Base-by-base conservation (phyloP, 169 alveolate species). In the Plasmodium malariae region DNA sequence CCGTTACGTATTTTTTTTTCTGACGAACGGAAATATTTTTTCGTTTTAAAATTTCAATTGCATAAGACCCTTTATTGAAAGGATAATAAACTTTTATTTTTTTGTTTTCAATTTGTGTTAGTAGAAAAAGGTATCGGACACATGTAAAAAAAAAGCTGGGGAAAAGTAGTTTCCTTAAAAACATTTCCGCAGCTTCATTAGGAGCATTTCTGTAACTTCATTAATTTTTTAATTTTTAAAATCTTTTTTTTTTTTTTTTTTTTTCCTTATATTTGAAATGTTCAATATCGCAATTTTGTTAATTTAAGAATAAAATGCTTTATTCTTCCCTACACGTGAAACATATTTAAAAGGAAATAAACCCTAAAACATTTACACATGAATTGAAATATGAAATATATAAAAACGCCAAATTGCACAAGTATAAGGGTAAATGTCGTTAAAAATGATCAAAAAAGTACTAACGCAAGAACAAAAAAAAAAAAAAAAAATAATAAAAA, bases 91-190 rank as follows among this genome's bases (percentile, higher is more conserved):
- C 60, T 65, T 62, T 49, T 43, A 28, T 4, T 51, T 80, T 34
- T 30, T 24, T 65, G 17, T 30, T 65, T 80, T 80, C 80, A 69
- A 36, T 65, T 32, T 36, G 32, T 65, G 48, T 48, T 80, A 80
- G 28, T 37, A 65, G 24, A n/a, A n/a, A n/a, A 55, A 69, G 17
- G 55, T 51, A 69, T 51, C 12, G 21, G 7, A 67, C 65, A 37
- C 40, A 55, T 80, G 48, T 49, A 69, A 48, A 32, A 69, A 54
- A 49, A 51, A 65, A 43, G 45, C 51, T 28, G 17, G 45, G 28
- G 14, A 51, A 55, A 57, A 17, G 57, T 40, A 80, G 4, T 57
- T 63, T 80, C 51, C 17, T 57, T 40, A 69, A 67, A 37, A 57
- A 63, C 90, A 80, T 80, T 80, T 80, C 90, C 65, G 43, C n/a